phyloP scores from a whole-genome alignment of 306 rosid genomes.

The Pachyrhizus erosus region DNA sequence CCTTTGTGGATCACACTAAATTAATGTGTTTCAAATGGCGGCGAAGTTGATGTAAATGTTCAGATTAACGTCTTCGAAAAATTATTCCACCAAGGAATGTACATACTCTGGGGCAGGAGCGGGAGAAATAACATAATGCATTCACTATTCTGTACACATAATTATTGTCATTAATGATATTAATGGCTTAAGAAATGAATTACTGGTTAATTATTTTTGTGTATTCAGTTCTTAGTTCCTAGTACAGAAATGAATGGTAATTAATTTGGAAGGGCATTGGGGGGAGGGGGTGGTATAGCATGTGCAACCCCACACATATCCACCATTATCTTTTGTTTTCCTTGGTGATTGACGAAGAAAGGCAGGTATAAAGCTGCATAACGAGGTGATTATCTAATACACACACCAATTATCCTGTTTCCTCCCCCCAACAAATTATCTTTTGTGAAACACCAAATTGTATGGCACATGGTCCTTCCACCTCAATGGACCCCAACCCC shows the following conservation, averaged over 20 bases:
- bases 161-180: neutral
- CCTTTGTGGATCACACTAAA: neutral
- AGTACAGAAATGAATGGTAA: neutral
- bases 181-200: no score
- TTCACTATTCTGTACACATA: neutral
- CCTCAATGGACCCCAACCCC: conserved; percentile 41
- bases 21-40: conserved; percentile 23
- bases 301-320: conserved; percentile 49
- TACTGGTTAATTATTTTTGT: no score
- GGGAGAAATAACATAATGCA: neutral
- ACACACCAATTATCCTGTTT: neutral
- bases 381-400: conserved; percentile 2
- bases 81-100: neutral
- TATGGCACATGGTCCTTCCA: conserved; percentile 45
- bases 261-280: neutral
- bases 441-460: conserved; percentile 14
- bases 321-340: conserved; percentile 41
- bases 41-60: conserved; percentile 14
- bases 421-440: neutral
- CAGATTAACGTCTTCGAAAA: neutral
- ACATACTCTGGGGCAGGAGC: neutral
- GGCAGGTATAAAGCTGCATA: conserved; percentile 41
- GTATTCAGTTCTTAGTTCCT: no score
- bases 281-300: neutral
- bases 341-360: conserved; percentile 7